These are phyloP conservation scores for Diutina pseudorugosa DNA, from an alignment of 1,139 yeast species.

Conservation along the genomic window DNA sequence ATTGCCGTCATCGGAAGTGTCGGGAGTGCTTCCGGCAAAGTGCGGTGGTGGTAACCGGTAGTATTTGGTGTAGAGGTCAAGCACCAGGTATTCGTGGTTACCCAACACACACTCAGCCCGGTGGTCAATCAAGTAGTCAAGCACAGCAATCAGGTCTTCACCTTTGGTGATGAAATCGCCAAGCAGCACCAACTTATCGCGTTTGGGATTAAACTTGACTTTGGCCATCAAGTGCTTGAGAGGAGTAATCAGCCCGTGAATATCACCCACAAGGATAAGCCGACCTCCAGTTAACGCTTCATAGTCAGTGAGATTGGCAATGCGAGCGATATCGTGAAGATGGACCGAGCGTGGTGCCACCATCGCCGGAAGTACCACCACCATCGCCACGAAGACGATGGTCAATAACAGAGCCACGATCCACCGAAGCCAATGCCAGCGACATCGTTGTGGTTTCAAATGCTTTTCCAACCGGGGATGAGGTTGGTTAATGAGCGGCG, in stretches of 20 bases:
- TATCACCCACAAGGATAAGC: conserved; percentile 63
- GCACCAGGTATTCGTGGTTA: conserved; percentile 67
- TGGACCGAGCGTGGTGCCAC: not conserved
- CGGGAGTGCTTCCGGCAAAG: too few species aligned
- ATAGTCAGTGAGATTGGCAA: not conserved
- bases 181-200: conserved; percentile 54
- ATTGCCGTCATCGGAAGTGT: too few species aligned
- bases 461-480: not conserved
- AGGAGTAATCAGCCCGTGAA: conserved; percentile 66
- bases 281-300: not conserved
- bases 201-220: conserved; percentile 26
- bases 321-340: not conserved
- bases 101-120: conserved; percentile 70
- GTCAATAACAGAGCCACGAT: not conserved
- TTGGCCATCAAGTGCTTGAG: conserved; percentile 38
- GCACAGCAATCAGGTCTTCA: conserved; percentile 55
- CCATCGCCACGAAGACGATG: not conserved
- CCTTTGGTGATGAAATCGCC: conserved; percentile 90
- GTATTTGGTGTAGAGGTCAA: conserved; percentile 47
- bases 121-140: conserved; percentile 52
- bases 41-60: conserved; percentile 35
- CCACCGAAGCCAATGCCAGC: not conserved
- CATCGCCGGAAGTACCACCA: not conserved
- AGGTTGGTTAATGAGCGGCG: not conserved
- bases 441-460: not conserved